These are phyloP conservation scores for Smittium culicis DNA, from an alignment of 371 early-diverging fungal species.

Conservation along the genomic window DNA sequence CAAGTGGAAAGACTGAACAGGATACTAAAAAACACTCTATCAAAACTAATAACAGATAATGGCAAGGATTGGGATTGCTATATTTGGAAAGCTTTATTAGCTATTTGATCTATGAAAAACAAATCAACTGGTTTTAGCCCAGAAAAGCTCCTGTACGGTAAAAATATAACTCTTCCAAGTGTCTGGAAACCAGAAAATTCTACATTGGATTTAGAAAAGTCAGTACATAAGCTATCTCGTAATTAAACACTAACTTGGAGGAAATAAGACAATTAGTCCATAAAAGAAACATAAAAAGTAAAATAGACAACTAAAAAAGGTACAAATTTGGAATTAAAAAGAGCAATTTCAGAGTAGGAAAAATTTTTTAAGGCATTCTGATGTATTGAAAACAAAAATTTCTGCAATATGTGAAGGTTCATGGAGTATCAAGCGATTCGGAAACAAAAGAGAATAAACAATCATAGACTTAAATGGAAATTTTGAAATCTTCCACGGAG, in stretches of 20 bases:
- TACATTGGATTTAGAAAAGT: neutral
- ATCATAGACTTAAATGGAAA: slow-evolving; percentile 2
- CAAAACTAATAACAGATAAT: neutral
- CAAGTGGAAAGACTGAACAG: slow-evolving; percentile 11
- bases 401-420: slow-evolving; percentile 2
- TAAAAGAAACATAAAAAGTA: neutral
- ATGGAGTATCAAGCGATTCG: neutral
- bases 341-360: neutral
- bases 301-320: neutral
- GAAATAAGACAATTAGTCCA: neutral
- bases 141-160: neutral
- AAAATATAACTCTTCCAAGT: neutral
- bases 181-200: neutral
- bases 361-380: neutral
- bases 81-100: slow-evolving; percentile 9
- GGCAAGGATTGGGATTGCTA: neutral
- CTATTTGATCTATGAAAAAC: slow-evolving; percentile 6
- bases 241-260: neutral
- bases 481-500: neutral
- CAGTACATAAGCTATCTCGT: neutral
- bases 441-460: neutral
- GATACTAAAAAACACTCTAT: slow-evolving; percentile 4
- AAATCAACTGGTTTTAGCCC: slow-evolving; percentile 1
- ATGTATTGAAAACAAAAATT: neutral
- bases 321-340: neutral